Evolutionary conservation across 73 alveolate genomes (phyloP), one percentile per base, ranked within the genome.

Genomic region (Paramecium primaurelia): DNA sequence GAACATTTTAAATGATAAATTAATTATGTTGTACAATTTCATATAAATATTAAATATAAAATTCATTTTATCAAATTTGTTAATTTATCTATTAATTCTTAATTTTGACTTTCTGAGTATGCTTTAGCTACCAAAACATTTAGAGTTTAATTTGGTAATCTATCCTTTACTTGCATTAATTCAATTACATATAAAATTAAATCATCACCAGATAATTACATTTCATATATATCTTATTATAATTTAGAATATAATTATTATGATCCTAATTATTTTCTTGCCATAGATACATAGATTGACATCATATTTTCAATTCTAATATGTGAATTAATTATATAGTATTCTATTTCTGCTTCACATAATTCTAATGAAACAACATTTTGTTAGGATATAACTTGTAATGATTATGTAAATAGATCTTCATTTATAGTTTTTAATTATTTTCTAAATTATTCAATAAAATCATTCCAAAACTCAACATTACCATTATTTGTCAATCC

Each of bases 391-490:
- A 80, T 80, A 18, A 80, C 91, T 49, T 45, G 42, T 28, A 80
- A 40, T 25, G 91, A 80, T 49, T 80, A 80, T 42, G 91, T 80
- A 47, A 49, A 42, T 25, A 80, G 26, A 80, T 80, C 91, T 42
- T 80, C 91, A 80, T 49, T 47, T 36, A 80, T 42, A 80, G 36
- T 22, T 25, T 42, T 28, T 32, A 80, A 32, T 25, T 80, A 22
- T 26, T 49, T 25, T 42, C 28, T 22, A 47, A 80, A 80, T n/a
- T 80, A 22, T 42, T 80, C 34, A 26, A 44, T 28, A 49, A 80
- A 80, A 80, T 80, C 73, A 49, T 80, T 80, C 91, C 91, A 80
- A 45, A 80, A 49, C 49, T 45, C 75, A 9, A 18, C 77, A 80
- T 80, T 47, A 25, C 75, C 91, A 80, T 47, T 18, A 80, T 80